Conservation (phyloP, 805 yeast species). For the Candida khao-thaluensis region DNA sequence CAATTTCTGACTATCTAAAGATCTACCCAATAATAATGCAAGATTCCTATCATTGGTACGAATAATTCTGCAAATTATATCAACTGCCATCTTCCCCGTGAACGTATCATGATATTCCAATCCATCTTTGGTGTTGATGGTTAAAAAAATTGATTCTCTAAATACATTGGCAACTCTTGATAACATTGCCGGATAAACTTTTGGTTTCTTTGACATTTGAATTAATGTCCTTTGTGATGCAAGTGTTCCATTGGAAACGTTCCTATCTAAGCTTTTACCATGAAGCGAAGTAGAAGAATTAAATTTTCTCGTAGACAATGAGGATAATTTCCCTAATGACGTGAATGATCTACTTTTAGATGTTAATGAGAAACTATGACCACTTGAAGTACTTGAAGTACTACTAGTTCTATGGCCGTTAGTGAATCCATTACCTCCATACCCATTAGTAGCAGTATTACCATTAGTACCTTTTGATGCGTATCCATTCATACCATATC, state of each 20-base stretch:
- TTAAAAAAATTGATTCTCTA: conserved; percentile 63
- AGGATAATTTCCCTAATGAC: conserved; percentile 41
- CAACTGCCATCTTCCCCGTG: conserved; percentile 92
- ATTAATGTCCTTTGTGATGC: conserved; percentile 42
- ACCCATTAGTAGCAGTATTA: neutral
- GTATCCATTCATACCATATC: too few species aligned
- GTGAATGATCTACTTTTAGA: conserved; percentile 43
- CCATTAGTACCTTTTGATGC: too few species aligned
- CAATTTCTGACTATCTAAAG: conserved; percentile 89
- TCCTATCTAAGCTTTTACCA: conserved; percentile 27
- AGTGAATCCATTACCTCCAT: neutral
- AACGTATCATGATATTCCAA: conserved; percentile 89
- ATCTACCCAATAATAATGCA: conserved; percentile 84
- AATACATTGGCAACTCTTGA: conserved; percentile 82
- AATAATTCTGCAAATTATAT: conserved; percentile 78
- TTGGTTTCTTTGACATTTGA: conserved; percentile 50
- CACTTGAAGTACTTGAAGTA: conserved; percentile 19
- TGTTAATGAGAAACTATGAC: conserved; percentile 37
- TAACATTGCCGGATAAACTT: conserved; percentile 85
- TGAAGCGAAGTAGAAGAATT: conserved; percentile 33
- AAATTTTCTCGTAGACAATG: conserved; percentile 41
- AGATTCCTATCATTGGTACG: conserved; percentile 88
- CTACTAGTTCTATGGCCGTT: conserved; percentile 14
- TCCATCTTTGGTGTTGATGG: conserved; percentile 86
- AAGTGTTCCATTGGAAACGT: conserved; percentile 26